phyloP scores from a whole-genome alignment of 495 filamentous ascomycete species.

The Neurospora africana region DNA sequence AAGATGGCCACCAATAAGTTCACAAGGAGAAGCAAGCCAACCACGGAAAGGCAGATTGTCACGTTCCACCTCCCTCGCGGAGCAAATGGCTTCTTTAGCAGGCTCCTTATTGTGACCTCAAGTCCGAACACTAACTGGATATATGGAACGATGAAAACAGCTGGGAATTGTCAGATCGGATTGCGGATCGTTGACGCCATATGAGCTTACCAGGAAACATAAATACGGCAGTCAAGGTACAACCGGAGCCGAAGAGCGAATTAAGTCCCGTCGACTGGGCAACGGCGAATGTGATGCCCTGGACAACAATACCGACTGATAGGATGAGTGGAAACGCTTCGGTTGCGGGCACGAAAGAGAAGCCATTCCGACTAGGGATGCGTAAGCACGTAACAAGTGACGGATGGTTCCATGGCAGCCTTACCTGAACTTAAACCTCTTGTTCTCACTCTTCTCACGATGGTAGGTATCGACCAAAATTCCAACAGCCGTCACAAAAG shows the following conservation, averaged over 20 bases:
- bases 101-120: slow-evolving; percentile 31
- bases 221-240: slow-evolving; percentile 30
- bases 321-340: slow-evolving; percentile 35
- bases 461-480: slow-evolving; percentile 35
- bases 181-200: background rate
- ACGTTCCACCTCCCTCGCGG: slow-evolving; percentile 33
- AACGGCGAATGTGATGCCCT: slow-evolving; percentile 35
- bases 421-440: slow-evolving; percentile 21
- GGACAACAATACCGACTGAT: slow-evolving; percentile 35
- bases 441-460: slow-evolving; percentile 25
- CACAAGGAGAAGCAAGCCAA: slow-evolving; percentile 25
- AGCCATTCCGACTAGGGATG: slow-evolving; percentile 17
- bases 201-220: slow-evolving; percentile 38
- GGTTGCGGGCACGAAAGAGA: slow-evolving; percentile 29
- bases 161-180: slow-evolving; percentile 18
- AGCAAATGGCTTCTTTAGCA: slow-evolving; percentile 30
- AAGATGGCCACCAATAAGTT: slow-evolving; percentile 35
- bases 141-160: slow-evolving; percentile 38
- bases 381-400: slow-evolving; percentile 6
- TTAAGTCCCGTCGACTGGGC: slow-evolving; percentile 34
- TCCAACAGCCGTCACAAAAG: slow-evolving; percentile 33
- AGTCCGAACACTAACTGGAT: slow-evolving; percentile 36
- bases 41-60: slow-evolving; percentile 29
- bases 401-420: background rate
- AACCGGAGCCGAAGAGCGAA: slow-evolving; percentile 27